A percentile compares a stretch with the other conserved stretches of the same genome.
These are phyloP conservation scores for Pterocarpus macrocarpus DNA, from an alignment of 306 rosid genomes.

Conservation along the genomic window DNA sequence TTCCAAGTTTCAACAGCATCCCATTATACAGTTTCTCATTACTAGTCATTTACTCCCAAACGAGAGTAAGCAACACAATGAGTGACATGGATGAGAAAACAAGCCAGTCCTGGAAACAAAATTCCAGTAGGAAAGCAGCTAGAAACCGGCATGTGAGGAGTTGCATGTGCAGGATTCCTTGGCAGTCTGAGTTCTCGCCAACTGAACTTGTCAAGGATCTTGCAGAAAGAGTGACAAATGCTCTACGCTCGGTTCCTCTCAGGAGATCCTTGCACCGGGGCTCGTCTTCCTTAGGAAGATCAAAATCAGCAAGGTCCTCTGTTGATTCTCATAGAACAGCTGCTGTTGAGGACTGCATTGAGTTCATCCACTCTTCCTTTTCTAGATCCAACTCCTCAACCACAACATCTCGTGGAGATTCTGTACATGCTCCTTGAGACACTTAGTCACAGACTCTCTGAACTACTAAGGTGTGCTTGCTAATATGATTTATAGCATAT, in stretches of 20 bases:
- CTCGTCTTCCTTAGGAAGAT: constrained; percentile 53
- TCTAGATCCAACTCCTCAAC: constrained; percentile 70
- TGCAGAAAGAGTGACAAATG: constrained; percentile 64
- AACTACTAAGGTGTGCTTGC: constrained; percentile 27
- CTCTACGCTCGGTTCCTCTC: constrained; percentile 55
- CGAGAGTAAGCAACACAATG: constrained; percentile 40
- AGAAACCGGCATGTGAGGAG: constrained; percentile 48
- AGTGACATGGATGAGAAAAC: constrained; percentile 46
- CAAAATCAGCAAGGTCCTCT: constrained; percentile 61
- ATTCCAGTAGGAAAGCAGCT: constrained; percentile 42
- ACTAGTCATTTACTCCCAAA: constrained; percentile 14
- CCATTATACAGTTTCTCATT: not conserved
- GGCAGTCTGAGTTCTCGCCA: constrained; percentile 56
- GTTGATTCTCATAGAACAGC: constrained; percentile 69
- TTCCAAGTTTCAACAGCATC: constrained; percentile 8
- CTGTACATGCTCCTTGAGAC: constrained; percentile 36
- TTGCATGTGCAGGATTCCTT: constrained; percentile 58
- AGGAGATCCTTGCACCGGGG: constrained; percentile 53
- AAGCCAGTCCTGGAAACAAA: constrained; percentile 51
- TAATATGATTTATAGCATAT: constrained; percentile 15
- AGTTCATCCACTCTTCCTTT: constrained; percentile 81
- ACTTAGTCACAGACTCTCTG: not conserved
- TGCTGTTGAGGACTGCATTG: constrained; percentile 89
- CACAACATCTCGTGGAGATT: constrained; percentile 37
- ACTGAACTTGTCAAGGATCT: constrained; percentile 67